These are phyloP conservation scores for Pyrrhoderma lamaoense DNA, from an alignment of 1,284 basidiomycete genomes.

Conservation along the genomic window DNA sequence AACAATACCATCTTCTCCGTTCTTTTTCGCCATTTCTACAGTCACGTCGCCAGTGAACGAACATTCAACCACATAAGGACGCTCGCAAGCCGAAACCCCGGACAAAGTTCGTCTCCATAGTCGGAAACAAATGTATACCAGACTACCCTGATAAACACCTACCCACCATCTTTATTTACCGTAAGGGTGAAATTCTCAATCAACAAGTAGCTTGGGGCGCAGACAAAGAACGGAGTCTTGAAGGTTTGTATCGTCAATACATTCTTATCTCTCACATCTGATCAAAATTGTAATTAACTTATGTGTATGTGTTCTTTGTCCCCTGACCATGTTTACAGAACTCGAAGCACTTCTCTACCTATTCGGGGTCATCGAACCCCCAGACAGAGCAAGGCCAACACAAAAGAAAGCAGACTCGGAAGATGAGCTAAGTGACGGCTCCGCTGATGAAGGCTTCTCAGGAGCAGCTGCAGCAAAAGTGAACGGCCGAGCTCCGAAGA, in stretches of 20 bases:
- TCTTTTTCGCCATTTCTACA: too few species aligned
- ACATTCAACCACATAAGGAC: constrained; percentile 65
- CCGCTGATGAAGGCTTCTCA: constrained; percentile 41
- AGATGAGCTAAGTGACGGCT: constrained; percentile 24
- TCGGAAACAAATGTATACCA: constrained; percentile 92
- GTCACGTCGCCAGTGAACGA: constrained; percentile 74
- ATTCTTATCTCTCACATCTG: background rate
- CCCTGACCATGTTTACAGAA: too few species aligned
- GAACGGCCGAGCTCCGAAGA: constrained; percentile 47
- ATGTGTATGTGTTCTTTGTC: too few species aligned
- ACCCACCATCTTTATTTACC: constrained; percentile 91
- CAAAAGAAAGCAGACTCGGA: constrained; percentile 27
- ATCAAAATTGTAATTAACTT: too few species aligned
- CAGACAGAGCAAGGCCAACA: constrained; percentile 33
- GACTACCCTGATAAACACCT: constrained; percentile 90
- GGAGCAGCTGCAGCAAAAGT: constrained; percentile 50
- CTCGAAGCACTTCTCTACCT: constrained; percentile 60
- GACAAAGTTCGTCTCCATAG: constrained; percentile 94
- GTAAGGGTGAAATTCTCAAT: constrained; percentile 82
- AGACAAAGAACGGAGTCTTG: constrained; percentile 67
- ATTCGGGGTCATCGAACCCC: constrained; percentile 51
- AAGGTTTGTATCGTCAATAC: constrained; percentile 47
- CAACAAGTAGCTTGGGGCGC: constrained; percentile 83
- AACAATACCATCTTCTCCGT: background rate
- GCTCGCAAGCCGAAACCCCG: constrained; percentile 81